Conservation (phyloP, 768 basidiomycete genomes). For the Xanthoconium stramineum region DNA sequence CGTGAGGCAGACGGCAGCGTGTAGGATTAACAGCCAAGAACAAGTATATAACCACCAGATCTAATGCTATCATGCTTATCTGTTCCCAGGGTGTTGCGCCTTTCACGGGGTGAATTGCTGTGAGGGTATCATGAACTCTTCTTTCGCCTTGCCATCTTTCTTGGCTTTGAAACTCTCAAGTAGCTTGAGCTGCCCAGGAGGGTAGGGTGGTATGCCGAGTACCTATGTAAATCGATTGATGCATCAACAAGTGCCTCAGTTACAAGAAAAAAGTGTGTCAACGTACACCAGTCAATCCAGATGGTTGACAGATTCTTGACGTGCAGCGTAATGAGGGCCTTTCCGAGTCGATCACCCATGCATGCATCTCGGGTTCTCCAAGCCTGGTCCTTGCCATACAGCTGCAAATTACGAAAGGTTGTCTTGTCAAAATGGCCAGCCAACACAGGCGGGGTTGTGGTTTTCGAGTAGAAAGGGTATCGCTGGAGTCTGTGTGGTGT, state of each 20-base stretch:
- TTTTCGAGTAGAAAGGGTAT: conserved; percentile 79
- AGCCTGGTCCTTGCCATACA: conserved; percentile 90
- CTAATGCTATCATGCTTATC: neutral
- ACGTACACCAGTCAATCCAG: conserved; percentile 83
- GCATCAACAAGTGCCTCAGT: too few species aligned
- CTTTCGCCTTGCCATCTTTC: conserved; percentile 2
- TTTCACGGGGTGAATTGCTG: too few species aligned
- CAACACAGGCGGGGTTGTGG: conserved; percentile 66
- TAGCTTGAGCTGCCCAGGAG: conserved; percentile 47
- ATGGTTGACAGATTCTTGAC: conserved; percentile 91
- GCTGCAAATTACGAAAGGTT: conserved; percentile 85
- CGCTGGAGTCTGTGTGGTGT: conserved; percentile 55
- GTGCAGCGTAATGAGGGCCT: conserved; percentile 84
- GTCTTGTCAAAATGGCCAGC: conserved; percentile 63
- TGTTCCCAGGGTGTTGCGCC: too few species aligned
- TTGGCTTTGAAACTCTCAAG: conserved; percentile 62
- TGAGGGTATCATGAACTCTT: too few species aligned
- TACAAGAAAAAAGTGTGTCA: too few species aligned
- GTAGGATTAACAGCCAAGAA: neutral
- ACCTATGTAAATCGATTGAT: conserved; percentile 50
- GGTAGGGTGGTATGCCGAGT: conserved; percentile 94
- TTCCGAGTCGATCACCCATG: conserved; percentile 87
- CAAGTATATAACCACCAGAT: neutral
- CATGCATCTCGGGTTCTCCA: conserved; percentile 77
- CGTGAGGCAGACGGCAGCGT: neutral